These are phyloP conservation scores for Whalleya microplaca DNA, from an alignment of 2,329 filamentous ascomycete species.

Conservation along the genomic window DNA sequence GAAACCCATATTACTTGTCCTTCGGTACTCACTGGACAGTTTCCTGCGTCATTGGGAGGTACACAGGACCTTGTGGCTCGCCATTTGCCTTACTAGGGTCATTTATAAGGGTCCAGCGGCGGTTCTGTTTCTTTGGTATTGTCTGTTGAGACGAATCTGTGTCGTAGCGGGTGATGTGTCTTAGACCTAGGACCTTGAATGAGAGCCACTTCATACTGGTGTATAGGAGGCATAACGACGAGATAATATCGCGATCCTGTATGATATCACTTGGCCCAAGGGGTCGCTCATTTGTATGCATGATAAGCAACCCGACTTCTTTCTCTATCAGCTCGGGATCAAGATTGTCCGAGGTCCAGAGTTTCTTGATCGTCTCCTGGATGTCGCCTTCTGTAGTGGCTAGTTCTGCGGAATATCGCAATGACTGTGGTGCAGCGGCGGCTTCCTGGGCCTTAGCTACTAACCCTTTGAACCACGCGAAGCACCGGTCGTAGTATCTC, in stretches of 20 bases:
- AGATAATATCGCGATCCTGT: conserved; percentile 83
- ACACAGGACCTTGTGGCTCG: conserved; percentile 67
- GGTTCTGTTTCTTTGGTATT: conserved; percentile 61
- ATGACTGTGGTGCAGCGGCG: conserved; percentile 52
- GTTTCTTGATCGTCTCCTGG: conserved; percentile 67
- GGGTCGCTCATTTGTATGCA: conserved; percentile 60
- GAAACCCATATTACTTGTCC: not conserved
- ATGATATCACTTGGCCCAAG: conserved; percentile 83
- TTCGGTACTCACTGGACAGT: conserved; percentile 71
- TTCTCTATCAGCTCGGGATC: conserved; percentile 64
- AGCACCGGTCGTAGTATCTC: conserved; percentile 91
- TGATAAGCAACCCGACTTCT: conserved; percentile 62
- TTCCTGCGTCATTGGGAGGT: conserved; percentile 85
- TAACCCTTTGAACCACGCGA: conserved; percentile 83
- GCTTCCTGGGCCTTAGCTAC: conserved; percentile 70
- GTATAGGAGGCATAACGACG: conserved; percentile 84
- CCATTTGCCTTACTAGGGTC: conserved; percentile 61
- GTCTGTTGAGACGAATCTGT: conserved; percentile 65
- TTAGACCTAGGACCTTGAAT: conserved; percentile 77
- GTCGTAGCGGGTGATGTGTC: conserved; percentile 78
- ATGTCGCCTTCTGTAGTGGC: conserved; percentile 73
- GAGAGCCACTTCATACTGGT: conserved; percentile 99
- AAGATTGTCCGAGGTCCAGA: conserved; percentile 62
- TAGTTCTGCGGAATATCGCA: conserved; percentile 75
- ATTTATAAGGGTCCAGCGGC: conserved; percentile 83